Conservation (phyloP, 805 yeast genomes). For the Zygosaccharomyces bisporus region DNA sequence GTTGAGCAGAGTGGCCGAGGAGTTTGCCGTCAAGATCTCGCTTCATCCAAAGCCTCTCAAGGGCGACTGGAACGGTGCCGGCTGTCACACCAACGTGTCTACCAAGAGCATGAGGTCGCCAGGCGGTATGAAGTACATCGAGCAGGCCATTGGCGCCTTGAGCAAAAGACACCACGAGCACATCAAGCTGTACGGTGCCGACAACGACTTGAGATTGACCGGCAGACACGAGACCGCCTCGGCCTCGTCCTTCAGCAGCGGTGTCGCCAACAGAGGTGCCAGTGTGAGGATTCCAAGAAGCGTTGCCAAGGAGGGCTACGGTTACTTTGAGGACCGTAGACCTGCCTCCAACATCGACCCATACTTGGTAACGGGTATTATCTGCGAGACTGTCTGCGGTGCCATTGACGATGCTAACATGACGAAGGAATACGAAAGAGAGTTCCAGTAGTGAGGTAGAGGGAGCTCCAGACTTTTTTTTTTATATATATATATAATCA, state of each 20-base stretch:
- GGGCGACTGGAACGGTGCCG: slow-evolving; percentile 99
- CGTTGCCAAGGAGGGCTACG: slow-evolving; percentile 95
- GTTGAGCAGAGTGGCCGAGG: slow-evolving; percentile 94
- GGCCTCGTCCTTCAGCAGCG: slow-evolving; percentile 83
- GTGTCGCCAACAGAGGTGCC: slow-evolving; percentile 99
- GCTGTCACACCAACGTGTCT: slow-evolving; percentile 98
- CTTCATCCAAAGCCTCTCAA: slow-evolving; percentile 98
- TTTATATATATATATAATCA: not conserved
- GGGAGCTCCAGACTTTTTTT: not conserved
- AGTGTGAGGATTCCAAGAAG: slow-evolving; percentile 98
- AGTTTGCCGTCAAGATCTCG: slow-evolving; percentile 96
- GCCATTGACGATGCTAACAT: slow-evolving; percentile 92
- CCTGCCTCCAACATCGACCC: slow-evolving; percentile 99
- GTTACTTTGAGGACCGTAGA: slow-evolving; percentile 99
- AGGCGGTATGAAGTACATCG: slow-evolving; percentile 96
- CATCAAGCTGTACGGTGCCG: slow-evolving; percentile 90
- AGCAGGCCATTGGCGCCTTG: slow-evolving; percentile 86
- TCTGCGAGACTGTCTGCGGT: slow-evolving; percentile 95
- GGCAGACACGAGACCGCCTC: slow-evolving; percentile 99
- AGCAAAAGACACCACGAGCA: slow-evolving; percentile 97
- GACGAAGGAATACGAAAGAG: slow-evolving; percentile 85
- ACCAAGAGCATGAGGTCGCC: slow-evolving; percentile 85
- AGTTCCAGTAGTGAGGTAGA: slow-evolving; percentile 37
- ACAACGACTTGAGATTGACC: slow-evolving; percentile 91
- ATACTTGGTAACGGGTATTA: slow-evolving; percentile 96